Evolutionary conservation across 2,329 filamentous ascomycete genomes (phyloP), one percentile per base, ranked within the genome.

Genomic region (Daldinia sp.): DNA sequence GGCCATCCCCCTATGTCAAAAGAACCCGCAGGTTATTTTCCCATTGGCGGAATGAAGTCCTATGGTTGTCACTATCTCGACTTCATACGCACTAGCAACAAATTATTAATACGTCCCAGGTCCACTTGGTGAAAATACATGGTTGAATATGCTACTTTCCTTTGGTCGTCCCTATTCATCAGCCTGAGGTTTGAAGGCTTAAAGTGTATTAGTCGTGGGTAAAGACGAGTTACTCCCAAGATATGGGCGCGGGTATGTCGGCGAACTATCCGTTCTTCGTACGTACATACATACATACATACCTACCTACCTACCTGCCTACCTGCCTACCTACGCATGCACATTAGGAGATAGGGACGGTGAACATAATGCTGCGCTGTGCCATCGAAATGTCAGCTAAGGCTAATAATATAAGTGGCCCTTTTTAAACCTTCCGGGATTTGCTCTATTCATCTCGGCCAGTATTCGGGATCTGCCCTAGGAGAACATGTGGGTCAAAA

Each of bases 21-120:
- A 41, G 53, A 45, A 55, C 34, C 35, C 57, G 37, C 48, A 34
- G 39, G 21, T 29, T 27, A 17, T 19, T 21, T 49, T 48, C 34
- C 54, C 34, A 67, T 67, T 67, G 62, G 62, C 49, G 59, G 59
- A 61, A 64, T n/a, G 47, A 62, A 64, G 61, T 67, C 64, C 61
- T 67, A 48, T 6, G 30, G 5, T 6, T 57, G 25, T 43, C 41
- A 37, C 51, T 32, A 50, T 47, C 55, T 21, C 30, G 35, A 53
- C 51, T 32, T 49, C 27, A 30, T 25, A 57, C 34, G 30, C 49
- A 34, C 23, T 66, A 60, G 43, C 43, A 11, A 37, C 23, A 54
- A 41, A 50, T 51, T 53, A 48, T 48, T 57, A 45, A 50, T 58
- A 55, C 25, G 17, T 50, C 29, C 19, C 23, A 19, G 51, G 47